A percentile compares a stretch with the other conserved stretches of the same genome.
Evolutionary conservation across 192 early-diverging fungal genomes (phyloP).

Genomic region (Polychytrium aggregatum): DNA sequence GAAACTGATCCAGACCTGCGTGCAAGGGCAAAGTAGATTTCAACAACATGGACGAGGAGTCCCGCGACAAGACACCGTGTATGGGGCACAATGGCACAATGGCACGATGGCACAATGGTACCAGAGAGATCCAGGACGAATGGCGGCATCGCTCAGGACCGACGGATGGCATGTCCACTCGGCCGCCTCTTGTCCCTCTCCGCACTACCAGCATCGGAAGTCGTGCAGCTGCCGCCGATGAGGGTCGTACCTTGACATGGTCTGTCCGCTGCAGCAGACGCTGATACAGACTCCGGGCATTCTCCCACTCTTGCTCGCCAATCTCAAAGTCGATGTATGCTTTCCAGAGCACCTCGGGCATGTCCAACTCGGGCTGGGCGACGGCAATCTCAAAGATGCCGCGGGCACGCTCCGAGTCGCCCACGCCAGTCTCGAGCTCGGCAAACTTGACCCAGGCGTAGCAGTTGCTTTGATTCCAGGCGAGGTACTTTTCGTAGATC

Average conservation of each 20-base stretch:
- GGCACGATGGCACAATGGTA: no score
- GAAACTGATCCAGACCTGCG: slow-evolving; percentile 72
- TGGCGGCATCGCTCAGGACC: not conserved
- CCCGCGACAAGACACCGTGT: no score
- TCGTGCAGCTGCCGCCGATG: no score
- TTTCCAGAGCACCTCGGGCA: slow-evolving; percentile 99
- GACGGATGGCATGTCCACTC: no score
- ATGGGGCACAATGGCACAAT: no score
- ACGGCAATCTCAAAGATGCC: slow-evolving; percentile 91
- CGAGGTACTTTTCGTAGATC: slow-evolving; percentile 84
- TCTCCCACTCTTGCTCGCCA: slow-evolving; percentile 64
- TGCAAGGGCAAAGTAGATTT: no score
- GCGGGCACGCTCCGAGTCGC: slow-evolving; percentile 70
- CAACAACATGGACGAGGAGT: no score
- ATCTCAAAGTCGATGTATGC: slow-evolving; percentile 94
- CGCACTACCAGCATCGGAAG: no score
- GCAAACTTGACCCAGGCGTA: slow-evolving; percentile 95
- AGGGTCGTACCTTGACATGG: slow-evolving; percentile 76
- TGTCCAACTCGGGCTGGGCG: slow-evolving; percentile 78
- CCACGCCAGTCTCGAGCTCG: slow-evolving; percentile 74
- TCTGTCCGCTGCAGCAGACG: slow-evolving; percentile 73
- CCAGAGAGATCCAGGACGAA: no score
- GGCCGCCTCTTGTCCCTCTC: no score
- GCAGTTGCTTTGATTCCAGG: slow-evolving; percentile 77
- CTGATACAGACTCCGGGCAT: slow-evolving; percentile 72